These are phyloP conservation scores for Talaromyces adpressus DNA, from an alignment of 495 filamentous ascomycete genomes.

Conservation along the genomic window DNA sequence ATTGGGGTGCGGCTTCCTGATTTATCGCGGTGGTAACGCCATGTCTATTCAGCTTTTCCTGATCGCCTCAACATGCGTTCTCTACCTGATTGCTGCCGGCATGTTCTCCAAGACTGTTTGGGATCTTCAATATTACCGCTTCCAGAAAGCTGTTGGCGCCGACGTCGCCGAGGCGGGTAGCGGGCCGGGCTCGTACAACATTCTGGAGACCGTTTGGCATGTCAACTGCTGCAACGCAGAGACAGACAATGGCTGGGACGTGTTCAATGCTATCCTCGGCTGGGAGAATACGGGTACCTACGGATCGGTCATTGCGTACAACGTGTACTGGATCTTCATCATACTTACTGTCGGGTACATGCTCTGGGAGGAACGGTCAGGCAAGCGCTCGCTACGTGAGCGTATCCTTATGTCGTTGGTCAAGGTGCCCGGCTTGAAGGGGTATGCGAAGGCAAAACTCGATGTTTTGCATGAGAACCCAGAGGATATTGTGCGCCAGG, in stretches of 20 bases:
- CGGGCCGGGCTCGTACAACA: conserved; percentile 85
- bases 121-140: conserved; percentile 47
- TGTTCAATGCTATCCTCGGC: conserved; percentile 75
- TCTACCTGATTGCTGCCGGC: conserved; percentile 82
- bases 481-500: conserved; percentile 3
- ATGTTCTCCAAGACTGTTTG: conserved; percentile 73
- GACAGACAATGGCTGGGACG: conserved; percentile 79
- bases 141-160: conserved; percentile 36
- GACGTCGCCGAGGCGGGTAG: conserved; percentile 68
- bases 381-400: neutral
- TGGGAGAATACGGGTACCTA: conserved; percentile 90
- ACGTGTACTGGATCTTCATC: conserved; percentile 73
- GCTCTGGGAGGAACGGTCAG: conserved; percentile 55
- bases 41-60: conserved; percentile 72
- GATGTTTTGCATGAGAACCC: neutral
- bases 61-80: conserved; percentile 70
- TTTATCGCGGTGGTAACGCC: conserved; percentile 62
- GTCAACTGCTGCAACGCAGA: conserved; percentile 80
- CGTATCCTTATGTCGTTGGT: neutral
- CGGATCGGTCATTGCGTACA: conserved; percentile 74
- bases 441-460: conserved; percentile 4
- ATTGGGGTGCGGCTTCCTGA: conserved; percentile 53
- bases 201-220: conserved; percentile 81
- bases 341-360: conserved; percentile 54
- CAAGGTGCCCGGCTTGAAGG: conserved; percentile 1